A percentile compares a stretch with the other conserved stretches of the same genome.
These are phyloP conservation scores for Aspergillus affinis DNA, from an alignment of 495 filamentous ascomycete genomes.

Conservation along the genomic window DNA sequence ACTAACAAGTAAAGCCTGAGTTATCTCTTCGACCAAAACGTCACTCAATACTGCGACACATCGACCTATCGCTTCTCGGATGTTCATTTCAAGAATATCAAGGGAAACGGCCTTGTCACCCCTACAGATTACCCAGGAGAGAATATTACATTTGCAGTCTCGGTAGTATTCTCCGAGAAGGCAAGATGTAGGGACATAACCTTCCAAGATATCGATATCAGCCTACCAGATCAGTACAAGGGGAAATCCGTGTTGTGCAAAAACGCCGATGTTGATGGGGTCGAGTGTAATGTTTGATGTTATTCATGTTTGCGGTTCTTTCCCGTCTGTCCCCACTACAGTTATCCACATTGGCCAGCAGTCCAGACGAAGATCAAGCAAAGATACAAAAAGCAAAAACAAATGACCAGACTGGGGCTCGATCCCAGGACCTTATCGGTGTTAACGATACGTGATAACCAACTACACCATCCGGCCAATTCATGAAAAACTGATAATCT, in stretches of 20 bases:
- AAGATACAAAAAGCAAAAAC: too few relatives aligned
- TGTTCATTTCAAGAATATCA: constrained; percentile 5
- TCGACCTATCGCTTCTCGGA: constrained; percentile 2
- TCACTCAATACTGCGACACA: constrained; percentile 10
- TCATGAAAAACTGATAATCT: too few relatives aligned
- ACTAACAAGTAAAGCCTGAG: constrained; percentile 4
- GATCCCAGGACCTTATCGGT: too few relatives aligned
- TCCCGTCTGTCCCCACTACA: too few relatives aligned
- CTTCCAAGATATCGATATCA: constrained; percentile 7
- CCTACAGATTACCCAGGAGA: constrained; percentile 5
- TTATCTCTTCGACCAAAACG: constrained; percentile 4
- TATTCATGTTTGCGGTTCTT: too few relatives aligned
- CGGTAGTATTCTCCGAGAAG: constrained; percentile 4
- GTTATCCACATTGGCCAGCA: too few relatives aligned
- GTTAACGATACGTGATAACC: too few relatives aligned
- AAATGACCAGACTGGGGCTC: too few relatives aligned
- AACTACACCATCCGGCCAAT: too few relatives aligned
- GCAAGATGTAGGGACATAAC: background rate
- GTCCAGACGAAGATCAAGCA: too few relatives aligned
- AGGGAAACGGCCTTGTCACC: constrained; percentile 4
- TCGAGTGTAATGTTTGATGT: background rate
- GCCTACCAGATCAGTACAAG: background rate
- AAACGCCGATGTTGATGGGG: background rate
- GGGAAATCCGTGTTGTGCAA: constrained; percentile 1
- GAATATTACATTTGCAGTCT: constrained; percentile 8